These are phyloP conservation scores for Salvia miltiorrhiza DNA, from an alignment of 257 asterid genomes.

Conservation along the genomic window DNA sequence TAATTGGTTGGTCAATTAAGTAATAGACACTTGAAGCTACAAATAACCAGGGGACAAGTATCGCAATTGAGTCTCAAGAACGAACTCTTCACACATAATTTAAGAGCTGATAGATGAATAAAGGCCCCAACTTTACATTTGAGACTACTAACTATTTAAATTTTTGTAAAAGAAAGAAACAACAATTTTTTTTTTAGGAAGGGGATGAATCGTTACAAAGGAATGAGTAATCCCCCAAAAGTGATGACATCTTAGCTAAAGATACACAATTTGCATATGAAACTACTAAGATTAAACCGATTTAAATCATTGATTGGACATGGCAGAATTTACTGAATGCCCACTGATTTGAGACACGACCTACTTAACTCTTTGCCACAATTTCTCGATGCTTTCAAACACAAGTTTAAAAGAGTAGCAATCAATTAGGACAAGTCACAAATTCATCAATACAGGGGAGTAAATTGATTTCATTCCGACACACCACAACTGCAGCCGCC, in stretches of 20 bases:
- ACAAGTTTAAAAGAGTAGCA: not conserved
- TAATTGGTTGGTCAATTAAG: conserved; percentile 8
- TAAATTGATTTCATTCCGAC: conserved; percentile 2
- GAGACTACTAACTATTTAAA: not conserved
- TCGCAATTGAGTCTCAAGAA: too few relatives aligned
- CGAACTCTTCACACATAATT: not conserved
- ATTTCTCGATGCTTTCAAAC: not conserved
- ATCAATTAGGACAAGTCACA: not conserved
- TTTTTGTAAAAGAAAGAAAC: not conserved
- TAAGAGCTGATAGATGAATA: not conserved
- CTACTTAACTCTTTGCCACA: not conserved
- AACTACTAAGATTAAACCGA: not conserved
- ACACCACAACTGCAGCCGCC: conserved; percentile 3
- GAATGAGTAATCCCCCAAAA: not conserved
- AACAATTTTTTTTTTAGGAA: not conserved
- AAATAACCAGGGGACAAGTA: conserved; percentile 5
- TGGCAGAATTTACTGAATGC: not conserved
- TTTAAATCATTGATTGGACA: not conserved
- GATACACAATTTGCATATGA: not conserved
- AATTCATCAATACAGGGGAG: conserved; percentile 11
- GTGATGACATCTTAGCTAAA: not conserved
- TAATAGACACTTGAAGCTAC: not conserved
- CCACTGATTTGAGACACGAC: not conserved
- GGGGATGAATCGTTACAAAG: not conserved
- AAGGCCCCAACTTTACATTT: not conserved